A percentile compares a stretch with the other conserved stretches of the same genome.
These are phyloP conservation scores for Xylaria sp. DNA, from an alignment of 2,329 filamentous ascomycete genomes.

Conservation along the genomic window DNA sequence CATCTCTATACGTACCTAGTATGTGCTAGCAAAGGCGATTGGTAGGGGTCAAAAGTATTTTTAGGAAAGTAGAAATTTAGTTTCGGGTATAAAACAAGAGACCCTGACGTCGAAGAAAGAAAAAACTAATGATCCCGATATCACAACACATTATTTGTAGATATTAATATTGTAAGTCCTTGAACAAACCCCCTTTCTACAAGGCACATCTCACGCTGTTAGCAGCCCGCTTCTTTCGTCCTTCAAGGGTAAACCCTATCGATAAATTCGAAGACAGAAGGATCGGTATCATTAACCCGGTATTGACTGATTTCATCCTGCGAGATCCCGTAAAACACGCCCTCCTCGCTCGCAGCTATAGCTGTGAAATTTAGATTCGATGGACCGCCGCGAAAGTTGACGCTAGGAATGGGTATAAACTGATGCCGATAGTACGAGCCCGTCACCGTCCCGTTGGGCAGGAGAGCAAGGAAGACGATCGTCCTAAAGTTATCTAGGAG, in stretches of 20 bases:
- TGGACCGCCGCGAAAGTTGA: conserved; percentile 43
- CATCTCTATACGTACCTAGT: no score
- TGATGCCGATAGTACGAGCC: conserved; percentile 2
- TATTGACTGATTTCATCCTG: conserved; percentile 44
- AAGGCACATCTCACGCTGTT: neutral
- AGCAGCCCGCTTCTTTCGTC: neutral
- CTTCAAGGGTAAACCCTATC: conserved; percentile 42
- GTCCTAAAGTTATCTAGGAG: neutral
- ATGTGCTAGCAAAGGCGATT: no score
- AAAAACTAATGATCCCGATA: no score
- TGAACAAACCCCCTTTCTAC: no score
- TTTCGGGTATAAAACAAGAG: no score
- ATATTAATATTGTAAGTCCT: no score
- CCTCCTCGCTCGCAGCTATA: conserved; percentile 45
- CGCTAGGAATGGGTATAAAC: neutral
- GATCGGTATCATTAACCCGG: conserved; percentile 39
- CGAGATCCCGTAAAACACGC: conserved; percentile 47
- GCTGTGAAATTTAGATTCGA: conserved; percentile 40
- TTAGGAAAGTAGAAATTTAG: no score
- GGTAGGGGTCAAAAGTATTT: no score
- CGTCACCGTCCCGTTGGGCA: conserved; percentile 32
- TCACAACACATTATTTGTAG: no score
- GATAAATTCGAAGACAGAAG: conserved; percentile 44
- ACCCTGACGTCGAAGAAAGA: no score
- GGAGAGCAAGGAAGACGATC: conserved; percentile 30